Base-by-base conservation (phyloP, 2,329 filamentous ascomycete species). In the Xylaria sp. region DNA sequence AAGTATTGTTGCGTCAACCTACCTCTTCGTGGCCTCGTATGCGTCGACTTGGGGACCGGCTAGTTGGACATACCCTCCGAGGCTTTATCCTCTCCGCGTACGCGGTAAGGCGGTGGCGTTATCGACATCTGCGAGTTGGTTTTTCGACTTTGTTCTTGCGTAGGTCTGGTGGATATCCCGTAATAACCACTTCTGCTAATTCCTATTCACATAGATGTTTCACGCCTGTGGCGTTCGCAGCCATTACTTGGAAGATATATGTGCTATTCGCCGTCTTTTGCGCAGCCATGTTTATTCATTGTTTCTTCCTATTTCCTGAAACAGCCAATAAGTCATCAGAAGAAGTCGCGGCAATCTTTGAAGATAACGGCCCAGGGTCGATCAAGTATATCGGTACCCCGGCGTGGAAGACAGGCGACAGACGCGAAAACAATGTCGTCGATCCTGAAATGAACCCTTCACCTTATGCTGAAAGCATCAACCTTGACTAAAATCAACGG, bases 1-100 rank as follows among this genome's bases (percentile, higher is more conserved):
- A 74, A 86, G 85, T 0, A 84, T 91, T 70, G 88, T 92, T 64
- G 88, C 89, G 1, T 89, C 85, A 72, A 91, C 89, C 0, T 92
- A 91, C 70, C 86, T 88, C 42, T 88, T 90, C 63, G 87, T 90
- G 20, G 87, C 87, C 0, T 81, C 79, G 26, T 85, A 79, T 72
- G 83, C 84, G 49, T 81, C 79, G 15, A 84, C 79, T 40, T 83
- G 78, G 84, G 84, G 80, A 20, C 80, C 78, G 61, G 78, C 76
- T 57, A 82, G 81, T 59, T 86, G 80, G 83, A 81, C 78, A 53
- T 85, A 82, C 77, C 83, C 80, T 63, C 78, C 83, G 5, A 84
- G 86, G 76, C 77, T 86, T 38, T 86, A 80, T 74, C 82, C 82
- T 20, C 78, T 82, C 40, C 79, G 81, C n/a, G 78, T 80, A 57